Percentiles rank a stretch among this genome's conserved stretches.
phyloP scores from a whole-genome alignment of 768 basidiomycete genomes.

The Pilatotrama ljubarskyi region DNA sequence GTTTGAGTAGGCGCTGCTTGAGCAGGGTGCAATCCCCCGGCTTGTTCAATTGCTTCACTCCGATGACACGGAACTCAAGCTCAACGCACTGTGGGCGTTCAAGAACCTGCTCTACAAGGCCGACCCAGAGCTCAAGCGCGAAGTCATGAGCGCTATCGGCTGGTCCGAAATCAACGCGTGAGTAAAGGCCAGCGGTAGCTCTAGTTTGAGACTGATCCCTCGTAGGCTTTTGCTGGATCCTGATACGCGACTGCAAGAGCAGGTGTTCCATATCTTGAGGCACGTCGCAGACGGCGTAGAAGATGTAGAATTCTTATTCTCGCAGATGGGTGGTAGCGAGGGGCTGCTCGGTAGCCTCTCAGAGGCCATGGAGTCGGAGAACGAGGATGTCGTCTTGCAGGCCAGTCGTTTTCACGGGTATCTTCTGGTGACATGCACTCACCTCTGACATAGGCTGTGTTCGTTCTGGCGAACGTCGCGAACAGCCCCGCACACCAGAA shows the following conservation, averaged over 20 bases:
- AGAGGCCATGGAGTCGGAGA: conserved; percentile 48
- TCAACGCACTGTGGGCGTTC: conserved; percentile 83
- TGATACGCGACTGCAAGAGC: conserved; percentile 63
- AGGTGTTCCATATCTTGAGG: conserved; percentile 63
- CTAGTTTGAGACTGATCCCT: neutral
- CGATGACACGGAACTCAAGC: conserved; percentile 54
- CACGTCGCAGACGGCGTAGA: conserved; percentile 68
- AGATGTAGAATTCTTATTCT: conserved; percentile 62
- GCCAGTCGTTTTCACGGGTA: conserved; percentile 30
- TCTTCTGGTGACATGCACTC: no score
- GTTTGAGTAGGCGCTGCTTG: conserved; percentile 54
- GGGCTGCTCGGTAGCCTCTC: conserved; percentile 48
- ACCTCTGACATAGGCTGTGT: conserved; percentile 48
- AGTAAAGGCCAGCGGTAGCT: conserved; percentile 22
- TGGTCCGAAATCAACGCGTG: conserved; percentile 65
- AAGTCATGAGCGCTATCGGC: conserved; percentile 67
- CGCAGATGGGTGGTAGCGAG: conserved; percentile 47
- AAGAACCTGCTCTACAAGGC: conserved; percentile 80
- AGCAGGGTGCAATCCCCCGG: conserved; percentile 64
- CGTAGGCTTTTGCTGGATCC: conserved; percentile 55
- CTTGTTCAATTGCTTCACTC: conserved; percentile 58
- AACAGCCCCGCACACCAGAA: conserved; percentile 56
- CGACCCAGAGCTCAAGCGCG: conserved; percentile 55
- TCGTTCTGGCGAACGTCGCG: conserved; percentile 65
- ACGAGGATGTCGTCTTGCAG: conserved; percentile 56